These are phyloP conservation scores for Nidula microcarpa DNA, from an alignment of 768 basidiomycete species.

Conservation along the genomic window DNA sequence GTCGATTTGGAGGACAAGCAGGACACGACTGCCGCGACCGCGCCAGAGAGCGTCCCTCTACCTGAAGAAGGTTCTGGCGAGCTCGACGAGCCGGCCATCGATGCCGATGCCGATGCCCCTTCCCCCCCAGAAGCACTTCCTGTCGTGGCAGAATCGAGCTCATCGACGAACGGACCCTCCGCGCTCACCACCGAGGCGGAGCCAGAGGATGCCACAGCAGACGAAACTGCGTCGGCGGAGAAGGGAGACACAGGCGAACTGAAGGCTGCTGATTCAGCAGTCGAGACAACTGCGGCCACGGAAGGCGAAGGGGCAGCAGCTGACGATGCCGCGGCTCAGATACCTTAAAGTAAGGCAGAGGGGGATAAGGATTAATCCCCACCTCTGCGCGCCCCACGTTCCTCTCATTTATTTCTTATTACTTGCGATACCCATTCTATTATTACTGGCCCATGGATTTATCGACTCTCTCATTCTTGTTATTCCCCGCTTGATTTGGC, in stretches of 20 bases:
- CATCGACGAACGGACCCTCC: constrained; percentile 1
- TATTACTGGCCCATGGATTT: neutral
- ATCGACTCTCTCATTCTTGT: neutral
- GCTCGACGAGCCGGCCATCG: constrained; percentile 25
- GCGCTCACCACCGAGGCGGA: constrained; percentile 1
- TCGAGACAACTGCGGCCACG: neutral
- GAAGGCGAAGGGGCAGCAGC: neutral
- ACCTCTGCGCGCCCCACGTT: constrained; percentile 1
- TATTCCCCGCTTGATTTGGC: neutral
- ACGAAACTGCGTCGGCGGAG: constrained; percentile 6
- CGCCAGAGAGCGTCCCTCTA: constrained; percentile 33
- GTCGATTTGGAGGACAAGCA: constrained; percentile 62
- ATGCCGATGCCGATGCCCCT: constrained; percentile 9
- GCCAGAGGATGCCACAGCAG: constrained; percentile 4
- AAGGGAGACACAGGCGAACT: neutral
- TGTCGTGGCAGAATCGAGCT: neutral
- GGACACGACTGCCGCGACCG: constrained; percentile 19
- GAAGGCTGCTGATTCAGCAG: neutral
- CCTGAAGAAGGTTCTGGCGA: constrained; percentile 36
- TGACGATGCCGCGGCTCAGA: neutral
- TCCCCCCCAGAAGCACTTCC: constrained; percentile 12
- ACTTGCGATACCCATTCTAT: neutral
- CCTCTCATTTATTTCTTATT: constrained; percentile 1
- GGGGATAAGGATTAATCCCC: neutral
- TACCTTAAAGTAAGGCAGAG: neutral